Conservation (phyloP, 1,284 basidiomycete genomes). For the Testicularia cyperi region DNA sequence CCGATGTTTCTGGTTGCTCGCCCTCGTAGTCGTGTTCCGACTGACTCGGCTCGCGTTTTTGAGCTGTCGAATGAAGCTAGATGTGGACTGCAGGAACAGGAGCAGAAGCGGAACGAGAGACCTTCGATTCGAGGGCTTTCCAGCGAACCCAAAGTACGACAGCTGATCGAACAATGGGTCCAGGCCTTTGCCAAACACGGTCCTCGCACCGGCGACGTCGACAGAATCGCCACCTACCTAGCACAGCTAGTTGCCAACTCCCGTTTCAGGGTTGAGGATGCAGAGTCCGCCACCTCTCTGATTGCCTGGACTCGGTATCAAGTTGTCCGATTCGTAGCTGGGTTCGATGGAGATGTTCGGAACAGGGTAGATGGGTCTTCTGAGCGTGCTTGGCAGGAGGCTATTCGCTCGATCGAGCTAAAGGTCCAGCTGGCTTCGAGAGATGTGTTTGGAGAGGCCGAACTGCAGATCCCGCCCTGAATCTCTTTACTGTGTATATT, state of each 20-base stretch:
- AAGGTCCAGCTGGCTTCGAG: slow-evolving; percentile 5
- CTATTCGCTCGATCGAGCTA: slow-evolving; percentile 3
- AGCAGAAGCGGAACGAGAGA: neutral
- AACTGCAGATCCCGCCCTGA: too few species aligned
- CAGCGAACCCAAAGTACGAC: slow-evolving; percentile 6
- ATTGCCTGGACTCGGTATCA: slow-evolving; percentile 1
- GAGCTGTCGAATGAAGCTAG: too few species aligned
- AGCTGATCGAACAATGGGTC: slow-evolving; percentile 36
- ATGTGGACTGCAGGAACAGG: too few species aligned
- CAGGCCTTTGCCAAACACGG: slow-evolving; percentile 19
- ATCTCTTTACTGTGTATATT: too few species aligned
- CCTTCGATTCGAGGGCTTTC: slow-evolving; percentile 27
- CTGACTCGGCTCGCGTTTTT: too few species aligned
- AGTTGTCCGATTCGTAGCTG: neutral
- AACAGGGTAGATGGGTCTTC: neutral
- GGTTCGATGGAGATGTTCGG: neutral
- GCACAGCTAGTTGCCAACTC: slow-evolving; percentile 7
- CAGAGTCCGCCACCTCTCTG: slow-evolving; percentile 9
- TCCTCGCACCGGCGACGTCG: slow-evolving; percentile 41
- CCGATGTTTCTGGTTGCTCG: slow-evolving; percentile 10
- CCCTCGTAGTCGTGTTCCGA: too few species aligned
- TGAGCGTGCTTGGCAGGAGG: slow-evolving; percentile 6
- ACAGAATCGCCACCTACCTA: slow-evolving; percentile 17
- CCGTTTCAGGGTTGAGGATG: slow-evolving; percentile 7
- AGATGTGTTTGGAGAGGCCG: slow-evolving; percentile 8